A percentile compares a stretch with the other conserved stretches of the same genome.
Evolutionary conservation across 805 yeast species (phyloP).

Genomic region (Pichia exigua): DNA sequence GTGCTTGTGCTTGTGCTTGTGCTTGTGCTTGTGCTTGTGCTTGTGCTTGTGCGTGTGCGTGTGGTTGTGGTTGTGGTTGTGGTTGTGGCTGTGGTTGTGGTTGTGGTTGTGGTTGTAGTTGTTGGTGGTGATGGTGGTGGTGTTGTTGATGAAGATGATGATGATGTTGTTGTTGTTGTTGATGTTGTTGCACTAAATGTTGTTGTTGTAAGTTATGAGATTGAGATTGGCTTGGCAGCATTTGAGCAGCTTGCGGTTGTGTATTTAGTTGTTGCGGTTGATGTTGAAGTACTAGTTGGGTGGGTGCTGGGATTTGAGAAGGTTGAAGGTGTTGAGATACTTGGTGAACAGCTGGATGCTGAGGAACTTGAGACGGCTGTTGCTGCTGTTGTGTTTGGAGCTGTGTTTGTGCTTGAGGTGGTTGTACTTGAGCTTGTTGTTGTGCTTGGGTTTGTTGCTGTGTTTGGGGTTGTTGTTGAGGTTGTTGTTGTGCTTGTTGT

Average conservation of each 20-base stretch:
- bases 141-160: slow-evolving; percentile 14
- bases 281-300: background rate
- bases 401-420: slow-evolving; percentile 14
- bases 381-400: slow-evolving; percentile 14
- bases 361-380: background rate
- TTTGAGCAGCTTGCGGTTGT: background rate
- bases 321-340: too few relatives aligned
- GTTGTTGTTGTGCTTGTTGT: background rate
- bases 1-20: background rate
- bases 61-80: slow-evolving; percentile 7
- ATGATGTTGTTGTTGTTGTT: slow-evolving; percentile 6
- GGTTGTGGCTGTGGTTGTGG: slow-evolving; percentile 19
- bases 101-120: slow-evolving; percentile 12
- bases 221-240: background rate
- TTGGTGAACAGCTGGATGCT: too few relatives aligned
- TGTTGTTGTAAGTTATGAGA: slow-evolving; percentile 10
- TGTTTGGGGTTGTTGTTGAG: slow-evolving; percentile 15
- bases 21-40: background rate
- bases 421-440: slow-evolving; percentile 7
- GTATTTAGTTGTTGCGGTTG: background rate
- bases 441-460: slow-evolving; percentile 8
- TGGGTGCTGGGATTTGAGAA: background rate
- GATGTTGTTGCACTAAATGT: slow-evolving; percentile 17
- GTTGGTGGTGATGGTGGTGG: slow-evolving; percentile 21
- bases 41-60: slow-evolving; percentile 6